A percentile compares a stretch with the other conserved stretches of the same genome.
Evolutionary conservation across 768 basidiomycete species (phyloP).

Genomic region (Tulasnella sp.): DNA sequence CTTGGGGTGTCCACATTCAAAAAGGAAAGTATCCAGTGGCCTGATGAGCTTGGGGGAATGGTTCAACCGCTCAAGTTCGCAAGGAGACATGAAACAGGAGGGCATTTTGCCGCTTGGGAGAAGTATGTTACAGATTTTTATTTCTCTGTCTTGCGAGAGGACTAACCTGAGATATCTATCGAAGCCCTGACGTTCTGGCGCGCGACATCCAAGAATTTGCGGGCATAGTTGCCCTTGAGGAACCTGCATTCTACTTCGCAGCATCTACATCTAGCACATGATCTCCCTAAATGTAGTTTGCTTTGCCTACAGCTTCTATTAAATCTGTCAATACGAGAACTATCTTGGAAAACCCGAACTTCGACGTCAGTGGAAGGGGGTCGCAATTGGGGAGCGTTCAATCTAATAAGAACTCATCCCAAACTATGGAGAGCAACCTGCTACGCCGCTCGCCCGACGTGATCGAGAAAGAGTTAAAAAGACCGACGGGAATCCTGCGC

Average conservation of each 20-base stretch:
- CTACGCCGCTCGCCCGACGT: too few relatives aligned
- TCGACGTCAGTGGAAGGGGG: too few relatives aligned
- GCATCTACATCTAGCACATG: background rate
- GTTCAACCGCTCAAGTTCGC: constrained; percentile 16
- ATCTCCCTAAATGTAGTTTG: too few relatives aligned
- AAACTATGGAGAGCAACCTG: too few relatives aligned
- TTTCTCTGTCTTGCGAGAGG: background rate
- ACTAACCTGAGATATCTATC: background rate
- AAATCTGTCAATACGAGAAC: too few relatives aligned
- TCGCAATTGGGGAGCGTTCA: too few relatives aligned
- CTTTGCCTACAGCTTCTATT: too few relatives aligned
- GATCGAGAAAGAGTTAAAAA: too few relatives aligned
- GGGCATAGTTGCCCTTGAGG: background rate
- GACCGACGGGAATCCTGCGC: too few relatives aligned
- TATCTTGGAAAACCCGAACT: too few relatives aligned
- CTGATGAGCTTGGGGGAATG: constrained; percentile 12
- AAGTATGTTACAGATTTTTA: background rate
- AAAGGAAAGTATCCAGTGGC: constrained; percentile 8
- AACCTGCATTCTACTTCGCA: background rate
- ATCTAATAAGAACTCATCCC: too few relatives aligned
- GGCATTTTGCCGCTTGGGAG: constrained; percentile 19
- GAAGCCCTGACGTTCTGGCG: background rate
- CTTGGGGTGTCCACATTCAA: constrained; percentile 14
- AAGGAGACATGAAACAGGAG: constrained; percentile 10
- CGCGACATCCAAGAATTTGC: constrained; percentile 6